phyloP scores from a whole-genome alignment of 176 grass and related monocot species.

The Avena insularis region DNA sequence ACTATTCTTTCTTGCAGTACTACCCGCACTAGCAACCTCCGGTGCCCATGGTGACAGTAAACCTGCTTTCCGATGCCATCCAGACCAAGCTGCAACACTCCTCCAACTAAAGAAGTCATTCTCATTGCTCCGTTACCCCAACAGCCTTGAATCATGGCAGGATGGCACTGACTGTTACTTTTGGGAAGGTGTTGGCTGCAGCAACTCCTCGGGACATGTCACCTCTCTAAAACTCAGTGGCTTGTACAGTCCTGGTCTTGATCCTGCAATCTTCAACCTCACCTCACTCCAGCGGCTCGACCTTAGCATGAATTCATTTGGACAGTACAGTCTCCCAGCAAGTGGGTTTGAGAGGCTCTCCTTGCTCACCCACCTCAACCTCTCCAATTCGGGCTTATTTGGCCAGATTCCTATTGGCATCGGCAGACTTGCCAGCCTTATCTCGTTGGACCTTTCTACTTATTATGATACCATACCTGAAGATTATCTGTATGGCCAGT shows the following conservation, averaged over 20 bases:
- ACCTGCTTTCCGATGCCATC: background rate
- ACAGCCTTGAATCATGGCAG: background rate
- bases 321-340: too few species aligned
- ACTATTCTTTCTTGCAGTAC: background rate
- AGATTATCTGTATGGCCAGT: background rate
- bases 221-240: background rate
- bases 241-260: background rate
- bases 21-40: background rate
- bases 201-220: background rate
- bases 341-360: background rate
- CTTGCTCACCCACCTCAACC: background rate
- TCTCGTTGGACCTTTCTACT: background rate
- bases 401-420: background rate
- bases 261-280: constrained; percentile 1
- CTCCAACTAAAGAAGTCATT: constrained; percentile 9
- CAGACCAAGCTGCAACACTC: background rate
- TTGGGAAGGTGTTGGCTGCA: background rate
- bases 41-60: background rate
- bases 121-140: background rate
- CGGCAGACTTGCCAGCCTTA: background rate
- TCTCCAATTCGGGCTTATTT: background rate
- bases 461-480: rapidly evolving
- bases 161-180: background rate
- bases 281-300: background rate
- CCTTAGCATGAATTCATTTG: background rate